Percentiles rank a stretch among this genome's conserved stretches.
These are phyloP conservation scores for Manihot esculenta DNA, from an alignment of 441 rosid genomes.

Conservation along the genomic window DNA sequence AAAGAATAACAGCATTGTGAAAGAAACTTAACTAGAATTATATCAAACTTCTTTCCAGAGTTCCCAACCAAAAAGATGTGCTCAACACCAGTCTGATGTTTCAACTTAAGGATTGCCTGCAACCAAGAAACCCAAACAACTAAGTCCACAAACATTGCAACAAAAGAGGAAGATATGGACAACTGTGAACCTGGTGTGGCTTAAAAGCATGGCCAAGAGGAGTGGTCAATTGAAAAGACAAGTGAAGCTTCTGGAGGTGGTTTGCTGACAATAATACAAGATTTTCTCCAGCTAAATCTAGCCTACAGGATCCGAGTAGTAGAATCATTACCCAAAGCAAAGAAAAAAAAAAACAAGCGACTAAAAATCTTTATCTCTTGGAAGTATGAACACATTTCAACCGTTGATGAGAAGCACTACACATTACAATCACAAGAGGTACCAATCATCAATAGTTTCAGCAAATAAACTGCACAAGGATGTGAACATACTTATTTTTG, in stretches of 20 bases:
- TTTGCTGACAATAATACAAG: constrained; percentile 73
- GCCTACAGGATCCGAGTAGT: constrained; percentile 38
- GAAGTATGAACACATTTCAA: not conserved
- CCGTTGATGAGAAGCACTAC: not conserved
- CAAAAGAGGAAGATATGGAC: constrained; percentile 10
- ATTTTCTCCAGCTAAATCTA: constrained; percentile 64
- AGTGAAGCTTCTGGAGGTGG: constrained; percentile 89
- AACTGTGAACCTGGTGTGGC: constrained; percentile 81
- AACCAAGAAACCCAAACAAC: constrained; percentile 33
- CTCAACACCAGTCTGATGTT: constrained; percentile 78
- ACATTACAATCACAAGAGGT: constrained; percentile 8
- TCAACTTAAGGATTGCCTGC: constrained; percentile 90
- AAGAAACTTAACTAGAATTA: constrained; percentile 66
- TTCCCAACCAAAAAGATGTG: constrained; percentile 74
- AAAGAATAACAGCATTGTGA: not conserved
- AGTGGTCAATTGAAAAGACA: constrained; percentile 64
- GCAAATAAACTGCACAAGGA: not conserved
- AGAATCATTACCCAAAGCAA: constrained; percentile 19
- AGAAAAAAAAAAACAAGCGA: too few species aligned
- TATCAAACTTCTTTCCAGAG: constrained; percentile 72
- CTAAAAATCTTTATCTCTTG: too few species aligned
- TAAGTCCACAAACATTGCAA: constrained; percentile 9
- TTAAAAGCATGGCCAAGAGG: constrained; percentile 71
- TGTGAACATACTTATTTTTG: constrained; percentile 53
- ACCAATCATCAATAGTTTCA: constrained; percentile 5